These are phyloP conservation scores for Phytophthora citricola DNA, from an alignment of 352 stramenopile species.

Conservation along the genomic window DNA sequence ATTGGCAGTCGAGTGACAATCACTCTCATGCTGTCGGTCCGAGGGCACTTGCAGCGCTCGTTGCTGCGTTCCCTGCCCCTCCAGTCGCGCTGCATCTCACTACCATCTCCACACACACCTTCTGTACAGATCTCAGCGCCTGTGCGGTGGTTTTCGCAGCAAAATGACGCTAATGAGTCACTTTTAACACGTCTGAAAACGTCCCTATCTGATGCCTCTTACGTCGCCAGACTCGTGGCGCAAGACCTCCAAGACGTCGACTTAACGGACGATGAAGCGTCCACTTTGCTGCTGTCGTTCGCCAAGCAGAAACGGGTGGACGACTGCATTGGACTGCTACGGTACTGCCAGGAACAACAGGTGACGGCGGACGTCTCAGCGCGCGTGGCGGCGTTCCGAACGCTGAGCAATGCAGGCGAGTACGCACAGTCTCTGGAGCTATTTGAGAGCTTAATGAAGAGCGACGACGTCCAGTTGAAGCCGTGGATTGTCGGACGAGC, in stretches of 20 bases:
- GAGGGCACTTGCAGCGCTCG: not conserved
- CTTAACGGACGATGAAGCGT: not conserved
- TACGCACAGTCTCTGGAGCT: not conserved
- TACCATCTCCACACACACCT: not conserved
- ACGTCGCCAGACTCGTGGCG: not conserved
- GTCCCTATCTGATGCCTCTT: not conserved
- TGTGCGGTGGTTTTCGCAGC: not conserved
- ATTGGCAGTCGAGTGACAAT: not conserved
- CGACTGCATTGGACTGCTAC: not conserved
- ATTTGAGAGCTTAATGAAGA: not conserved
- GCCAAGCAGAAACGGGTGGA: conserved; percentile 1
- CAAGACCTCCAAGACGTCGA: not conserved
- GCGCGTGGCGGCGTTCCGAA: not conserved
- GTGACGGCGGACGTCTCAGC: not conserved
- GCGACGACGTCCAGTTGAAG: conserved; percentile 9
- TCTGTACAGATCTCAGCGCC: not conserved
- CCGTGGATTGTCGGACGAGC: conserved; percentile 19
- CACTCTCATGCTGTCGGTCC: conserved; percentile 1
- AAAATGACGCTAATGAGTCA: conserved; percentile 1
- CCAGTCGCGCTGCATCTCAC: not conserved
- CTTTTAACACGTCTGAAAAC: not conserved
- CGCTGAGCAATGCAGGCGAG: not conserved
- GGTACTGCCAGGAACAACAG: not conserved
- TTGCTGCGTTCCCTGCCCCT: not conserved
- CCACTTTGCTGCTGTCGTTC: not conserved